Conservation (phyloP, 2,329 filamentous ascomycete genomes). For the Parascedosporium putredinis region DNA sequence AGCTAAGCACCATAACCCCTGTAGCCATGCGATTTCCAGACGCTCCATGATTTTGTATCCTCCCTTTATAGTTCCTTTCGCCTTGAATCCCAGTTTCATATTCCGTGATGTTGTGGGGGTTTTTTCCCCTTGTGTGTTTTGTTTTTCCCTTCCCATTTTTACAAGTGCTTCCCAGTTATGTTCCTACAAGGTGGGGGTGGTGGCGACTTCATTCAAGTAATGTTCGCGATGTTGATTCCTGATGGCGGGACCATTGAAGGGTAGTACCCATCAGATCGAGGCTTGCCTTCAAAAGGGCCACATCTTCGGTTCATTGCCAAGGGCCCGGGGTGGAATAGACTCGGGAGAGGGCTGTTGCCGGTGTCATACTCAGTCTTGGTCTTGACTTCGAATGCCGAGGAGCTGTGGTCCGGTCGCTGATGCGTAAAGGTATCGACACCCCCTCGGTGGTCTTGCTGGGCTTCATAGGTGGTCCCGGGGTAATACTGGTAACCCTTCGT, state of each 20-base stretch:
- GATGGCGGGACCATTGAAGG: slow-evolving; percentile 38
- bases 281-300: slow-evolving; percentile 42
- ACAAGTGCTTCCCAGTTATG: too few species aligned
- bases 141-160: too few species aligned
- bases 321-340: slow-evolving; percentile 32
- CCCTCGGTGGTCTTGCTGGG: slow-evolving; percentile 29
- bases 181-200: too few species aligned
- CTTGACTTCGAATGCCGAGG: slow-evolving; percentile 20
- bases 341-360: slow-evolving; percentile 26
- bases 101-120: too few species aligned
- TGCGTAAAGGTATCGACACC: slow-evolving; percentile 40
- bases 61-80: not conserved
- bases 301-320: slow-evolving; percentile 29
- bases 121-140: too few species aligned
- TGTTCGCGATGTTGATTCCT: slow-evolving; percentile 33
- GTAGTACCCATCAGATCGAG: slow-evolving; percentile 41
- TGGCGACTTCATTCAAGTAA: slow-evolving; percentile 11
- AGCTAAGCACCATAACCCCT: slow-evolving; percentile 9
- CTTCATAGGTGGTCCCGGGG: slow-evolving; percentile 39
- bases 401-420: slow-evolving; percentile 14
- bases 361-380: slow-evolving; percentile 39
- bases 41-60: slow-evolving; percentile 3
- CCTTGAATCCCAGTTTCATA: too few species aligned
- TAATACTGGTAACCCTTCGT: slow-evolving; percentile 47
- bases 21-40: slow-evolving; percentile 5